A percentile compares a stretch with the other conserved stretches of the same genome.
These are phyloP conservation scores for Saccharomyces hybrid DNA, from an alignment of 1,139 yeast species.

Conservation along the genomic window DNA sequence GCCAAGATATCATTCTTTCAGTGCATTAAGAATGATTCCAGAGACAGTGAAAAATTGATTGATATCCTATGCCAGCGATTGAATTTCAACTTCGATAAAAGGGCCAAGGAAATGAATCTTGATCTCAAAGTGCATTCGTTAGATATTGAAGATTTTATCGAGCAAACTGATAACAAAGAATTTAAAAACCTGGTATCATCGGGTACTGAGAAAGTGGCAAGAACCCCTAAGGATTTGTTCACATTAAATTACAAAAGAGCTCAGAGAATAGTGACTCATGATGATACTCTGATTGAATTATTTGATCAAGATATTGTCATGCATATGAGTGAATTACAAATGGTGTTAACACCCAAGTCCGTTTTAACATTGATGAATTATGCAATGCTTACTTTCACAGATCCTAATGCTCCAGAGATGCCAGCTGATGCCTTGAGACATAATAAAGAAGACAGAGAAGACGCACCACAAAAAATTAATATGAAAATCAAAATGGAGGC, in stretches of 20 bases:
- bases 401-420: conserved; percentile 59
- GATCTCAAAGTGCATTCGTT: conserved; percentile 58
- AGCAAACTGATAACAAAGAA: conserved; percentile 52
- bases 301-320: conserved; percentile 73
- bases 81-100: conserved; percentile 49
- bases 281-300: conserved; percentile 51
- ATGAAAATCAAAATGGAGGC: conserved; percentile 66
- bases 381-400: conserved; percentile 77
- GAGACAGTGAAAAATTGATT: conserved; percentile 59
- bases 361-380: conserved; percentile 73
- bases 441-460: conserved; percentile 46
- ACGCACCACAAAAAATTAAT: conserved; percentile 65
- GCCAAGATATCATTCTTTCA: conserved; percentile 59
- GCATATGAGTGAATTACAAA: conserved; percentile 69
- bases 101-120: conserved; percentile 55
- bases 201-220: conserved; percentile 34
- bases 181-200: conserved; percentile 68
- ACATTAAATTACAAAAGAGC: conserved; percentile 51
- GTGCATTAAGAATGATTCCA: conserved; percentile 54
- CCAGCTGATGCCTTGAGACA: conserved; percentile 65
- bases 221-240: conserved; percentile 44
- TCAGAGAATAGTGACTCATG: conserved; percentile 54
- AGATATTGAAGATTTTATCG: conserved; percentile 67
- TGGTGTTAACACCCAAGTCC: conserved; percentile 71
- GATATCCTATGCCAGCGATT: conserved; percentile 66